Base-by-base conservation (phyloP, 1,139 yeast species). In the Candida buenavistaensis region DNA sequence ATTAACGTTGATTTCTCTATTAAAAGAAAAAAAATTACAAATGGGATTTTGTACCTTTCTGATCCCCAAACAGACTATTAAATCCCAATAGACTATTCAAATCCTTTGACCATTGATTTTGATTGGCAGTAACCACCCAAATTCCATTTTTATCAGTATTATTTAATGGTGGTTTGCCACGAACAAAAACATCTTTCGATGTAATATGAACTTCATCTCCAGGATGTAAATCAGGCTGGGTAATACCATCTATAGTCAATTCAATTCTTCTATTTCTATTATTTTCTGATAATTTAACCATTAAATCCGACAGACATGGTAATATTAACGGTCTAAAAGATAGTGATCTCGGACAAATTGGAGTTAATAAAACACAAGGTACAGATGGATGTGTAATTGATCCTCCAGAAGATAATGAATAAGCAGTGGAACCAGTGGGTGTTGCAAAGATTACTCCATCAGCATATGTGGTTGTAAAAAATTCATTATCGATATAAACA, bases 401-500 rank as follows among this genome's bases (percentile, higher is more conserved):
- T 1, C 97, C 97, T 6, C 97, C 97, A 1, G 95, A 79, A 17
- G 89, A 79, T 33, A 90, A 65, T 0, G 96, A 86, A 56, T 90
- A 90, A 0, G 97, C 97, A 0, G 97, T 90, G 6, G 96, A 86
- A 0, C 97, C 97, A 0, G 97, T 90, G 8, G 97, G 97, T 0
- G 97, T 85, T 7, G 94, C 74, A 33, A 88, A 68, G 6, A 82
- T 78, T 11, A 90, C 75, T 14, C 97, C 97, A 57, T 90, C 97
- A 0, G 95, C 96, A 0, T 90, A 85, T 6, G 96, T 89, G 36
- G 92, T 78, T 8, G 98, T 90, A 38, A 90, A 67, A 50, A 82
- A 83, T 52, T 84, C 82, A 22, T 84, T 86, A 55, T 89, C 94
- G 17, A 89, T 82, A 46, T 70, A 79, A 12, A 90, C 82, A 48